These are phyloP conservation scores for Juglanconis sp. DNA, from an alignment of 2,329 filamentous ascomycete genomes.

Conservation along the genomic window DNA sequence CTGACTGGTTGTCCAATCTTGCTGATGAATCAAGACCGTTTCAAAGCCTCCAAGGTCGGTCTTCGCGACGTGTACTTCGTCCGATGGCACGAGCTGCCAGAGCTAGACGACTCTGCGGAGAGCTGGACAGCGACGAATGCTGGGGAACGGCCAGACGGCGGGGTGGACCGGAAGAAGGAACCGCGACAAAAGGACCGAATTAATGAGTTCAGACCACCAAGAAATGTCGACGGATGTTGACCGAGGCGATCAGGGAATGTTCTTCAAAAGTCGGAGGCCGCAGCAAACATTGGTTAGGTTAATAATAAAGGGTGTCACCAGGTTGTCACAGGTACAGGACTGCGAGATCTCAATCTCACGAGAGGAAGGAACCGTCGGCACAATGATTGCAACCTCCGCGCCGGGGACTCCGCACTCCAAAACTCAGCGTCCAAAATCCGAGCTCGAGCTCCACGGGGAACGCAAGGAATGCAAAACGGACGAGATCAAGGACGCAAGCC, in stretches of 20 bases:
- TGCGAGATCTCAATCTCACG: neutral
- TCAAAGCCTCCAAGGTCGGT: no score
- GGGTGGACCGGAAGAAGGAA: neutral
- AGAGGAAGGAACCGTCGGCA: neutral
- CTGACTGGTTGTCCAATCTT: neutral
- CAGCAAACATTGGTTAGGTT: neutral
- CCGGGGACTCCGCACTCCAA: neutral
- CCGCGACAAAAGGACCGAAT: neutral
- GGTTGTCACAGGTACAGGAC: neutral
- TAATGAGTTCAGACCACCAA: neutral
- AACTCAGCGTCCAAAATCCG: no score
- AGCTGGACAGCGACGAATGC: neutral
- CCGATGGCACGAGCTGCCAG: neutral
- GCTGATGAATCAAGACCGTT: no score
- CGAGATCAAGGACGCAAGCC: no score
- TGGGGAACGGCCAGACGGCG: neutral
- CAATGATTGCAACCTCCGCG: neutral
- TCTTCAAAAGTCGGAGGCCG: neutral
- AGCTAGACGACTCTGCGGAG: neutral
- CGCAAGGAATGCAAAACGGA: no score
- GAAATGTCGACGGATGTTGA: neutral
- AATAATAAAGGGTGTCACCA: no score
- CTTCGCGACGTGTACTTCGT: neutral
- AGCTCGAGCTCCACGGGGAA: no score
- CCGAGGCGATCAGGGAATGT: neutral